Evolutionary conservation across 2,329 filamentous ascomycete genomes (phyloP).

Genomic region (Botrytis hyacinthi): DNA sequence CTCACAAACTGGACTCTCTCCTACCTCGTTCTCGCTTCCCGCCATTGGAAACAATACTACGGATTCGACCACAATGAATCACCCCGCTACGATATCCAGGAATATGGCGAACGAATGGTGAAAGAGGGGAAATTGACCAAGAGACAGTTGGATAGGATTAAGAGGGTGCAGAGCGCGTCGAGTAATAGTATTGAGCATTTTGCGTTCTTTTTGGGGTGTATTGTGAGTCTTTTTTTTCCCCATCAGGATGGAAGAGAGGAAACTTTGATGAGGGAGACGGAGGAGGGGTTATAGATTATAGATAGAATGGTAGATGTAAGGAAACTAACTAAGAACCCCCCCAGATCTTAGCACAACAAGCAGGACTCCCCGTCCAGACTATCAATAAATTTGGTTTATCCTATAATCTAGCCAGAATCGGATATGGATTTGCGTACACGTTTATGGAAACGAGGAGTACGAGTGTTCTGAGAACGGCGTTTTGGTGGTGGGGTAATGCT

Average conservation of each 20-base stretch:
- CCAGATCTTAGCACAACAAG: not conserved
- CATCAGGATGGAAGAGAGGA: too few species aligned
- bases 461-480: not conserved
- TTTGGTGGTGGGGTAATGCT: not conserved
- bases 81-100: not conserved
- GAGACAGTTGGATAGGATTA: not conserved
- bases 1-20: not conserved
- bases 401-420: not conserved
- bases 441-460: not conserved
- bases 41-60: not conserved
- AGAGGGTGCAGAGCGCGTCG: conserved; percentile 9
- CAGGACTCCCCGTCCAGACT: too few species aligned
- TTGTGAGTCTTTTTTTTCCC: not conserved
- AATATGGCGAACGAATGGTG: not conserved
- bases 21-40: not conserved
- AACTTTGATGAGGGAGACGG: not conserved
- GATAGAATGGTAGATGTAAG: not conserved
- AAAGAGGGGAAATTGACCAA: not conserved
- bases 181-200: not conserved
- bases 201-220: not conserved
- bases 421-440: not conserved
- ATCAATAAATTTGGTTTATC: not conserved
- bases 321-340: not conserved
- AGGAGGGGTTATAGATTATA: not conserved
- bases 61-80: not conserved